Percentiles rank a stretch among this genome's conserved stretches.
phyloP scores from a whole-genome alignment of 208 protist species.

The Wallacemonas sp. region DNA sequence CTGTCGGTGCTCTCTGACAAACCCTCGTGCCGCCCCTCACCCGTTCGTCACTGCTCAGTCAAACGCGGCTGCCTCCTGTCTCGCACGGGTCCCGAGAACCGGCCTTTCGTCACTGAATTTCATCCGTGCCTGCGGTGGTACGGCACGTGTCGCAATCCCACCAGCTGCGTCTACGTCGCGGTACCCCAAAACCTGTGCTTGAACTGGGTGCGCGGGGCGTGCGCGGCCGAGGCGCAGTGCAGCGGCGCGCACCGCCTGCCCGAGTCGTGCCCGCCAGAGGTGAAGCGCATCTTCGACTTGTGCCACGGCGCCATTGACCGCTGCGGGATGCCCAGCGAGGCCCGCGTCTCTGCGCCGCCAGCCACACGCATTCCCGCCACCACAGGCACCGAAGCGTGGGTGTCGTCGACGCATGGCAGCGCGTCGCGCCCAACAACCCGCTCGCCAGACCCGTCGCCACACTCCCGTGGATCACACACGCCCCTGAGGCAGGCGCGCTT shows the following conservation, averaged over 20 bases:
- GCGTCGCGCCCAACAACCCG: background rate
- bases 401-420: background rate
- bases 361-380: too few relatives aligned
- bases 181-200: constrained; percentile 72
- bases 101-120: constrained; percentile 32
- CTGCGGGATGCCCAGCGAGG: background rate
- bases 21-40: background rate
- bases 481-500: constrained; percentile 15
- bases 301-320: constrained; percentile 48
- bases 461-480: background rate
- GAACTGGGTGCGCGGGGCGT: constrained; percentile 70
- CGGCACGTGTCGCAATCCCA: constrained; percentile 65
- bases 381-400: too few relatives aligned
- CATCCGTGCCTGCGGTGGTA: constrained; percentile 80
- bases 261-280: constrained; percentile 41
- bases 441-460: background rate
- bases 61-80: background rate
- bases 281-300: constrained; percentile 51
- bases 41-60: background rate
- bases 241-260: constrained; percentile 73
- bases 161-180: constrained; percentile 50
- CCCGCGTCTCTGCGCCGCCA: too few relatives aligned
- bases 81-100: constrained; percentile 20
- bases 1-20: background rate
- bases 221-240: constrained; percentile 43